Percentiles rank a stretch among this genome's conserved stretches.
Conservation (phyloP, 129 eudicot species). For the Calendula officinalis region DNA sequence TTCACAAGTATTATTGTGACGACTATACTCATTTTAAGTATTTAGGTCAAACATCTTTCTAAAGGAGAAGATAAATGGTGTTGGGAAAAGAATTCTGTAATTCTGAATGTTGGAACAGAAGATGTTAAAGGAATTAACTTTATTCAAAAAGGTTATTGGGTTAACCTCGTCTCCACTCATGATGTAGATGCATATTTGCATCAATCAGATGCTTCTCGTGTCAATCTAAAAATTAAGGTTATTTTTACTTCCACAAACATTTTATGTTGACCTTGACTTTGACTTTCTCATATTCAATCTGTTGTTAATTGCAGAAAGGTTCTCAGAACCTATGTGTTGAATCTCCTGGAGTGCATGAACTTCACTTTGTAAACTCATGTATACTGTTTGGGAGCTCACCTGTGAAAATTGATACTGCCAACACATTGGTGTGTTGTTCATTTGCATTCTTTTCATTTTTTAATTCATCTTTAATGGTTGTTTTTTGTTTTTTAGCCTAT, state of each 20-base stretch:
- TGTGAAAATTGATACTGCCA: constrained; percentile 61
- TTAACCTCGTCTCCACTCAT: constrained; percentile 72
- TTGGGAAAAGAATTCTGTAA: constrained; percentile 71
- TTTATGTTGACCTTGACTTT: constrained; percentile 6
- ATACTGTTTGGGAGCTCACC: constrained; percentile 74
- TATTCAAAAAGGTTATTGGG: constrained; percentile 90
- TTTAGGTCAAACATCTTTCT: constrained; percentile 63
- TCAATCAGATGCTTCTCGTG: constrained; percentile 60
- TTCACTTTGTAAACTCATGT: constrained; percentile 82
- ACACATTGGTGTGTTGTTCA: constrained; percentile 46
- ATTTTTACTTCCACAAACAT: constrained; percentile 2
- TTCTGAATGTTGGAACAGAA: constrained; percentile 63
- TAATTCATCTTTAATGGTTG: constrained; percentile 4
- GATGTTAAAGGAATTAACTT: constrained; percentile 66
- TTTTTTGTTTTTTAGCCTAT: constrained; percentile 58
- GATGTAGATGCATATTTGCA: constrained; percentile 74
- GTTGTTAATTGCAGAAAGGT: constrained; percentile 73
- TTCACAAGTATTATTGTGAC: constrained; percentile 7
- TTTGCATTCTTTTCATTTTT: constrained; percentile 9
- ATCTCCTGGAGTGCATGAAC: constrained; percentile 90
- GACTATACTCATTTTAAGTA: constrained; percentile 1
- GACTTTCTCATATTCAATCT: not conserved
- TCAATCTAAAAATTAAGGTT: constrained; percentile 81
- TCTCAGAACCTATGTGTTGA: constrained; percentile 65
- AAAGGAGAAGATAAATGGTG: constrained; percentile 88